Percentiles rank a stretch among this genome's conserved stretches.
Conservation (phyloP, 2,329 filamentous ascomycete species). For the Coleophoma crateriformis region DNA sequence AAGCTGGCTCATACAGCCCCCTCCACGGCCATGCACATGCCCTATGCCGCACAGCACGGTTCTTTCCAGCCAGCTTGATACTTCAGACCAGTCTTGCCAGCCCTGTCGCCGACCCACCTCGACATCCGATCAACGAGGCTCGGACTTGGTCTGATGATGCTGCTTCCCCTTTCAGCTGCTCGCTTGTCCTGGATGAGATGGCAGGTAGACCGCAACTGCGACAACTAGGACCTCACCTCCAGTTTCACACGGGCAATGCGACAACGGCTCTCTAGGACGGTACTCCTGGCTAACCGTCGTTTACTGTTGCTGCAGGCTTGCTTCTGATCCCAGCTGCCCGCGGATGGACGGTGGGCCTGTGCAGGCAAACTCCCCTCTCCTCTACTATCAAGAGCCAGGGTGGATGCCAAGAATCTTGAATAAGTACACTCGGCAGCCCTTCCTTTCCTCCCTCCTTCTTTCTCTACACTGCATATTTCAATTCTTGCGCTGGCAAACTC, state of each 20-base stretch:
- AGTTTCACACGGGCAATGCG: conserved; percentile 24
- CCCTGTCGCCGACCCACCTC: neutral
- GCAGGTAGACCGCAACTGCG: conserved; percentile 12
- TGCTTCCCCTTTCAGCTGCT: conserved; percentile 8
- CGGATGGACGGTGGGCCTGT: conserved; percentile 6
- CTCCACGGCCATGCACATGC: too few relatives aligned
- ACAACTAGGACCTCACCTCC: conserved; percentile 20
- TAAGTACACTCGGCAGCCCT: conserved; percentile 20
- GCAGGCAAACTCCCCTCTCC: neutral
- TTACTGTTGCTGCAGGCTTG: too few relatives aligned
- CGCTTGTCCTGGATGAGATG: conserved; percentile 18
- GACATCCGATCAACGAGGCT: conserved; percentile 7
- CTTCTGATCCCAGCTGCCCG: too few relatives aligned
- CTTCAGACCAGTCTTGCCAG: neutral
- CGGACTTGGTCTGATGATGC: conserved; percentile 3
- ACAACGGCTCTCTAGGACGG: conserved; percentile 17
- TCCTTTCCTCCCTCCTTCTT: conserved; percentile 11
- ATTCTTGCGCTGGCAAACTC: conserved; percentile 11
- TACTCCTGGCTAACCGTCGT: neutral
- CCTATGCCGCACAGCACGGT: too few relatives aligned
- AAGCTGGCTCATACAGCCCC: too few relatives aligned
- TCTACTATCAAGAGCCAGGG: neutral
- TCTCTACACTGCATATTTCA: conserved; percentile 15
- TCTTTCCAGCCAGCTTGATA: neutral
- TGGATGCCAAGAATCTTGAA: conserved; percentile 22